Percentiles rank a stretch among this genome's conserved stretches.
Evolutionary conservation across 768 basidiomycete genomes (phyloP).

Genomic region (Leccinum boreale): DNA sequence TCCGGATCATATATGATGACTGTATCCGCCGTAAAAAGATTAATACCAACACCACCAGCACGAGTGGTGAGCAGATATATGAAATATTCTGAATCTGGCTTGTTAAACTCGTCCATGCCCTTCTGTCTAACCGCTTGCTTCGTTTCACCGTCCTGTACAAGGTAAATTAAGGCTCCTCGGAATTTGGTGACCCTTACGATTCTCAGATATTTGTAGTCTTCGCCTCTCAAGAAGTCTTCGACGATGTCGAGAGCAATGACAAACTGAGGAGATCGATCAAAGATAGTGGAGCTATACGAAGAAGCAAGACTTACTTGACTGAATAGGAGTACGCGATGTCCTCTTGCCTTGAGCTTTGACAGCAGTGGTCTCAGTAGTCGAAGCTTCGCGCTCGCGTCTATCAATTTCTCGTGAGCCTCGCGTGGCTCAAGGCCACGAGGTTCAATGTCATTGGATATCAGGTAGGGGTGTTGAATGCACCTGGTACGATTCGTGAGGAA

Average conservation of each 20-base stretch:
- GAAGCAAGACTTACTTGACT: conserved; percentile 62
- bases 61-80: conserved; percentile 91
- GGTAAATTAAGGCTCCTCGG: conserved; percentile 6
- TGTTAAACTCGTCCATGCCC: conserved; percentile 94
- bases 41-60: conserved; percentile 93
- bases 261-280: conserved; percentile 51
- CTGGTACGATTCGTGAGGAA: conserved; percentile 35
- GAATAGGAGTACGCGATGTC: conserved; percentile 88
- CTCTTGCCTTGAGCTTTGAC: conserved; percentile 78
- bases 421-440: conserved; percentile 51
- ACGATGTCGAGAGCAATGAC: conserved; percentile 81
- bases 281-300: background rate
- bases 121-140: conserved; percentile 85
- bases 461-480: conserved; percentile 90
- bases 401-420: conserved; percentile 75
- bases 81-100: conserved; percentile 79
- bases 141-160: conserved; percentile 79
- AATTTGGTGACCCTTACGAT: conserved; percentile 46
- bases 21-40: conserved; percentile 89
- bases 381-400: conserved; percentile 84
- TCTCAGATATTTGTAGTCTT: conserved; percentile 75
- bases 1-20: conserved; percentile 94
- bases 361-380: conserved; percentile 72
- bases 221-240: conserved; percentile 84
- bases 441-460: conserved; percentile 78